Evolutionary conservation across 305 asterid species (phyloP).

Genomic region (Ajuga reptans): DNA sequence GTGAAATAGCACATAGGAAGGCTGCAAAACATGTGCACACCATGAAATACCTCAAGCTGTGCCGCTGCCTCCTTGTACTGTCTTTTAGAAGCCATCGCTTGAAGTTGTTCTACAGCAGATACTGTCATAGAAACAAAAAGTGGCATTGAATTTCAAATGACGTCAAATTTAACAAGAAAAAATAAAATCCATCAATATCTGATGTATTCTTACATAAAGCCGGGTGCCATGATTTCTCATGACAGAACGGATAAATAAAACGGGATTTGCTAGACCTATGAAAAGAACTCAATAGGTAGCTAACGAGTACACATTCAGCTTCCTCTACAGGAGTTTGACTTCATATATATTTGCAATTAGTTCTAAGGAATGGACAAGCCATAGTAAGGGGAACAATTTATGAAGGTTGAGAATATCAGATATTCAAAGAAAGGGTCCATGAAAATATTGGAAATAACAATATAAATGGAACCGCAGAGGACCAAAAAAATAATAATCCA

Average conservation of each 20-base stretch:
- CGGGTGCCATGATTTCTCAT: conserved; percentile 1
- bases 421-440: neutral
- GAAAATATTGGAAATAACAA: neutral
- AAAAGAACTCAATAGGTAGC: conserved; percentile 8
- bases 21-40: conserved; percentile 19
- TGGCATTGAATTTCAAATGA: conserved; percentile 18
- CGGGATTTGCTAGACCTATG: neutral
- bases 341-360: neutral
- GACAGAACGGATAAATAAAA: neutral
- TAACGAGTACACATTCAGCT: conserved; percentile 2
- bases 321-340: neutral
- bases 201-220: neutral
- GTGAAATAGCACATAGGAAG: conserved; percentile 9
- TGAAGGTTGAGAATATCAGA: conserved; percentile 6
- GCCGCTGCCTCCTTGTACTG: conserved; percentile 99
- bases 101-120: conserved; percentile 97
- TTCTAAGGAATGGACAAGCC: conserved; percentile 5
- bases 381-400: neutral
- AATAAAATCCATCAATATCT: neutral
- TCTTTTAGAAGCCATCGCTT: conserved; percentile 93
- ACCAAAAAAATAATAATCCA: neutral
- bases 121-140: conserved; percentile 45
- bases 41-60: conserved; percentile 78
- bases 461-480: neutral
- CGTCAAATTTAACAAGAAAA: neutral